A percentile compares a stretch with the other conserved stretches of the same genome.
phyloP scores from a whole-genome alignment of 352 stramenopile genomes.

The Phytopythium aichiense region DNA sequence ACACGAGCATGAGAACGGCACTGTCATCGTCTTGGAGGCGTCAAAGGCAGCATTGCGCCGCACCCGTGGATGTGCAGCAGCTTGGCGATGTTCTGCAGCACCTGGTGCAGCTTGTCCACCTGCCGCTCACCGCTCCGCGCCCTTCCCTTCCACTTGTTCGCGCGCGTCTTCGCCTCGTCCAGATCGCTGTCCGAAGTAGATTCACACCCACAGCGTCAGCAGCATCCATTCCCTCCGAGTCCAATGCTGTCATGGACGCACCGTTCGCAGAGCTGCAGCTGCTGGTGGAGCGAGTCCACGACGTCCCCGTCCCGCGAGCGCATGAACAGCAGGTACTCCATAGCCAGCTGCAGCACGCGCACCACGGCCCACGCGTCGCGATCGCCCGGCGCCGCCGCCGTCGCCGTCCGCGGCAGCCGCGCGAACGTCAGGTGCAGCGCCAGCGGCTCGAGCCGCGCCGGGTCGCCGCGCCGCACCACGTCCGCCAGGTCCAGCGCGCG shows the following conservation, averaged over 20 bases:
- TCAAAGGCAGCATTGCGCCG: neutral
- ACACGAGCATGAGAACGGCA: neutral
- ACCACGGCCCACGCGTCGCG: conserved; percentile 70
- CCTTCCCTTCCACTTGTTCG: conserved; percentile 53
- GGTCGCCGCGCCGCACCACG: conserved; percentile 46
- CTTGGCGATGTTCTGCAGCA: conserved; percentile 72
- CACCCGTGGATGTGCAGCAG: conserved; percentile 69
- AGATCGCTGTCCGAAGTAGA: conserved; percentile 23
- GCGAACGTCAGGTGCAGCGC: conserved; percentile 75
- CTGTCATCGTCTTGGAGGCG: neutral
- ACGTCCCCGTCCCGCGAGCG: conserved; percentile 43
- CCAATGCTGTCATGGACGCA: neutral
- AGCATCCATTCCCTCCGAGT: neutral
- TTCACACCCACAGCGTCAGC: neutral
- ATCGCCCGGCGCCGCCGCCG: conserved; percentile 5
- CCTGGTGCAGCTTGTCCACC: conserved; percentile 71
- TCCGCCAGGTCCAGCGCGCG: conserved; percentile 40
- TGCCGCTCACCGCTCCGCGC: conserved; percentile 45
- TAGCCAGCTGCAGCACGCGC: conserved; percentile 62
- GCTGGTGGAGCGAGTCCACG: conserved; percentile 44
- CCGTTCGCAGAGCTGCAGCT: conserved; percentile 36
- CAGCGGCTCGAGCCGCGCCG: conserved; percentile 58
- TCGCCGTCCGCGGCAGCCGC: conserved; percentile 22
- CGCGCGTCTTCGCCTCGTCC: conserved; percentile 29
- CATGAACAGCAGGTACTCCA: conserved; percentile 78